These are phyloP conservation scores for Rosa hybrid DNA, from an alignment of 331 rosid species.

Conservation along the genomic window DNA sequence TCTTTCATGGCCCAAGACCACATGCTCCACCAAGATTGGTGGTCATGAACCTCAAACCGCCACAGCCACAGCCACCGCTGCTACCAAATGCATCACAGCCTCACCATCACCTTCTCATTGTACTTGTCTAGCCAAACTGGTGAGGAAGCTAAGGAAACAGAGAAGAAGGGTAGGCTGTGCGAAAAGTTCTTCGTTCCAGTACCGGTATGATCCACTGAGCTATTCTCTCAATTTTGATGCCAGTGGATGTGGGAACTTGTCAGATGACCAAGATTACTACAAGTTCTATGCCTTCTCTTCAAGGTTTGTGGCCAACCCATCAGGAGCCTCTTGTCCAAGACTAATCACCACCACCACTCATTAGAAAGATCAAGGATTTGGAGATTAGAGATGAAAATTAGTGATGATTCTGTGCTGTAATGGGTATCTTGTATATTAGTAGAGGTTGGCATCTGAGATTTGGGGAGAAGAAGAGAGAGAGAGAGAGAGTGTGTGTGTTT, in stretches of 20 bases:
- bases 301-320: slow-evolving; percentile 62
- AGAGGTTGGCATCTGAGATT: slow-evolving; percentile 14
- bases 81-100: background rate
- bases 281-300: slow-evolving; percentile 79
- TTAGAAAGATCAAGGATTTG: background rate
- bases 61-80: background rate
- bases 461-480: background rate
- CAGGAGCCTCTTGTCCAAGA: slow-evolving; percentile 35
- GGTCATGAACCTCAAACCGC: slow-evolving; percentile 24
- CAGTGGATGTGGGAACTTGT: slow-evolving; percentile 43
- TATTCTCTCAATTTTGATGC: slow-evolving; percentile 78
- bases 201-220: slow-evolving; percentile 79
- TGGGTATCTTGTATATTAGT: slow-evolving; percentile 5
- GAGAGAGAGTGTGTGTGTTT: background rate
- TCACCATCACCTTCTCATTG: slow-evolving; percentile 37
- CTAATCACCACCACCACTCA: slow-evolving; percentile 24
- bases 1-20: slow-evolving; percentile 46
- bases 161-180: slow-evolving; percentile 23
- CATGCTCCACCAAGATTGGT: slow-evolving; percentile 7
- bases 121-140: slow-evolving; percentile 51
- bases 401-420: background rate
- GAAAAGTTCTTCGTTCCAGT: slow-evolving; percentile 39
- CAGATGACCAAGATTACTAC: slow-evolving; percentile 65
- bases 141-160: slow-evolving; percentile 55
- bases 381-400: background rate